A percentile compares a stretch with the other conserved stretches of the same genome.
phyloP scores from a whole-genome alignment of 73 alveolate species.

The Paramecium tetraurelia region DNA sequence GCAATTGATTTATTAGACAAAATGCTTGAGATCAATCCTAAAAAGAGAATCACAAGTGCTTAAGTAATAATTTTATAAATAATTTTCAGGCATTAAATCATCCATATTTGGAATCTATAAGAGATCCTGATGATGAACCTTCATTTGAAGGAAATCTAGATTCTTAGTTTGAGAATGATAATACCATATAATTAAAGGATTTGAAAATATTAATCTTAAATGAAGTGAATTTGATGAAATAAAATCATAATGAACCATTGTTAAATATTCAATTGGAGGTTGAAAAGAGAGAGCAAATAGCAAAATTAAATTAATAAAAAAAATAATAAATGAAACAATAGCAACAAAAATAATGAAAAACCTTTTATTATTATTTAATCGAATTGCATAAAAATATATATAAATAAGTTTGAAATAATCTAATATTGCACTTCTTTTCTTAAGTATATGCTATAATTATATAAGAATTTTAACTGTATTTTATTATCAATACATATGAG shows the following conservation, averaged over 20 bases:
- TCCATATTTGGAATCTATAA: conserved; percentile 42
- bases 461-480: too few relatives aligned
- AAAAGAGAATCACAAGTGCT: conserved; percentile 36
- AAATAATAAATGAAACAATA: neutral
- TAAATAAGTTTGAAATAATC: too few relatives aligned
- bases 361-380: neutral
- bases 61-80: neutral
- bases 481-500: neutral
- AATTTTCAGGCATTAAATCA: conserved; percentile 23
- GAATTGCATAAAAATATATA: neutral
- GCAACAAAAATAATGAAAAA: neutral
- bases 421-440: neutral
- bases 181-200: neutral
- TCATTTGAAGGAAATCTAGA: conserved; percentile 30
- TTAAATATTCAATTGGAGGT: conserved; percentile 10
- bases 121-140: conserved; percentile 55
- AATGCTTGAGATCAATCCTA: conserved; percentile 50
- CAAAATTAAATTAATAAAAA: neutral
- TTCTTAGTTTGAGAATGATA: conserved; percentile 47
- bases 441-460: too few relatives aligned
- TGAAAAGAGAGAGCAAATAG: conserved; percentile 15
- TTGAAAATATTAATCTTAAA: conserved; percentile 14
- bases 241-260: neutral
- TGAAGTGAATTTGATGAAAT: conserved; percentile 52
- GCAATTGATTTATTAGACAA: conserved; percentile 59